Evolutionary conservation across 2,329 filamentous ascomycete genomes (phyloP).

Genomic region (Talaromyces albobiverticillius): DNA sequence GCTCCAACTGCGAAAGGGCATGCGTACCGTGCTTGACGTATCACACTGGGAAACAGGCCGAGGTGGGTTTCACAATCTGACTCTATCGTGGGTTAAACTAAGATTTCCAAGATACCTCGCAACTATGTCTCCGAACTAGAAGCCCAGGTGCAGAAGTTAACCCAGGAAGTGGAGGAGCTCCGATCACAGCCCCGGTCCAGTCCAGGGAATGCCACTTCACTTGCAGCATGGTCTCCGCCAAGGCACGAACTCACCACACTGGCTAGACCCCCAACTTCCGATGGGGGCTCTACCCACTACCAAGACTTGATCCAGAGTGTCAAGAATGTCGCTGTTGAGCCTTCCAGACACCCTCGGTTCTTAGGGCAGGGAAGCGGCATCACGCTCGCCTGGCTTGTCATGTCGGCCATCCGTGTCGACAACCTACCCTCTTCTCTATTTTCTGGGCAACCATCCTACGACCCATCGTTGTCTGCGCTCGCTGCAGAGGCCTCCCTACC

Average conservation of each 20-base stretch:
- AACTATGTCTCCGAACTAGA: constrained; percentile 24
- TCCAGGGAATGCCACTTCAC: neutral
- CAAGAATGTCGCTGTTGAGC: constrained; percentile 3
- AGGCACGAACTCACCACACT: neutral
- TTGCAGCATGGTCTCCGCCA: neutral
- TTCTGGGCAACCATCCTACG: constrained; percentile 15
- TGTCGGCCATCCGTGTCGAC: constrained; percentile 26
- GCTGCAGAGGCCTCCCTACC: constrained; percentile 26
- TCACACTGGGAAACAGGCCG: constrained; percentile 22
- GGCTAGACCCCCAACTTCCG: neutral
- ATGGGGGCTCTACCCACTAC: neutral
- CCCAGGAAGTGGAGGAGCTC: constrained; percentile 17
- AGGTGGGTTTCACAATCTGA: constrained; percentile 12
- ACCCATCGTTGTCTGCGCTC: constrained; percentile 1
- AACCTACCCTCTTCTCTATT: constrained; percentile 4
- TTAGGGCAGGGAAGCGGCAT: constrained; percentile 32
- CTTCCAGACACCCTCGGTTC: constrained; percentile 26
- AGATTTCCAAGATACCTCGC: constrained; percentile 17
- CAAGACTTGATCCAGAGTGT: constrained; percentile 9
- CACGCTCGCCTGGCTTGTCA: constrained; percentile 33
- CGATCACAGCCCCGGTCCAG: constrained; percentile 8
- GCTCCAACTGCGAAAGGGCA: constrained; percentile 22
- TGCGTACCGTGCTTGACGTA: constrained; percentile 21
- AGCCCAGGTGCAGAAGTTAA: constrained; percentile 17
- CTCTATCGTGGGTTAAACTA: neutral